A percentile compares a stretch with the other conserved stretches of the same genome.
These are phyloP conservation scores for Alternaria gansuensis DNA, from an alignment of 2,329 filamentous ascomycete species.

Conservation along the genomic window DNA sequence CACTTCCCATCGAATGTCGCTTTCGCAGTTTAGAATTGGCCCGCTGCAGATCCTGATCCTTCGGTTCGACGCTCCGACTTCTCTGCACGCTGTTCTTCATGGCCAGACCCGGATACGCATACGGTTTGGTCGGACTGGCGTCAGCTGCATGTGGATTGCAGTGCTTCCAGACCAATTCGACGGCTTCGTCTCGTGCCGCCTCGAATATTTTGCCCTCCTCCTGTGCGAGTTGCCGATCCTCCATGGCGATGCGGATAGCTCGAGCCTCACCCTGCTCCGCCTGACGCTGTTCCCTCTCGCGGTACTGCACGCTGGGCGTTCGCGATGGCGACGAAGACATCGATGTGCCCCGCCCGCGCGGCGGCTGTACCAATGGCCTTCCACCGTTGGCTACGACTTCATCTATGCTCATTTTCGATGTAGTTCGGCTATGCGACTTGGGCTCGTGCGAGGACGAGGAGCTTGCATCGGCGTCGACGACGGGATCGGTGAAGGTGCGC, in stretches of 20 bases:
- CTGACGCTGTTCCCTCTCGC: slow-evolving; percentile 77
- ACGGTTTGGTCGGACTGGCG: slow-evolving; percentile 59
- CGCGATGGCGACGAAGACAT: slow-evolving; percentile 54
- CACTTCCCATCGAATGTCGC: slow-evolving; percentile 51
- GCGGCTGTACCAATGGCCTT: slow-evolving; percentile 48
- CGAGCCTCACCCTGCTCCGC: slow-evolving; percentile 82
- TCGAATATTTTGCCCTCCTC: slow-evolving; percentile 68
- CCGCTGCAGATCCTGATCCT: slow-evolving; percentile 45
- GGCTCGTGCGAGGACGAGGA: slow-evolving; percentile 32
- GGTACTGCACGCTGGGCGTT: slow-evolving; percentile 71
- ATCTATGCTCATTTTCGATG: slow-evolving; percentile 43
- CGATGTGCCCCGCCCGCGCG: slow-evolving; percentile 54
- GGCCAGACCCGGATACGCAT: slow-evolving; percentile 67
- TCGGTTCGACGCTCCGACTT: slow-evolving; percentile 54
- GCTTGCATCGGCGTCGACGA: slow-evolving; percentile 32
- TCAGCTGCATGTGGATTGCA: slow-evolving; percentile 73
- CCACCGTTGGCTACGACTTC: slow-evolving; percentile 39
- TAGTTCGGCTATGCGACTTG: slow-evolving; percentile 44
- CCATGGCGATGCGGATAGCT: slow-evolving; percentile 74
- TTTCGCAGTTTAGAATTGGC: slow-evolving; percentile 47
- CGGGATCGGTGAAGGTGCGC: slow-evolving; percentile 38
- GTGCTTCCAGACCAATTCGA: slow-evolving; percentile 81
- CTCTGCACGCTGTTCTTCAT: slow-evolving; percentile 75
- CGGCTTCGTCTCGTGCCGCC: slow-evolving; percentile 78
- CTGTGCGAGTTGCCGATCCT: slow-evolving; percentile 74